Evolutionary conservation across 305 asterid genomes (phyloP).

Genomic region (Solanum hybrid): DNA sequence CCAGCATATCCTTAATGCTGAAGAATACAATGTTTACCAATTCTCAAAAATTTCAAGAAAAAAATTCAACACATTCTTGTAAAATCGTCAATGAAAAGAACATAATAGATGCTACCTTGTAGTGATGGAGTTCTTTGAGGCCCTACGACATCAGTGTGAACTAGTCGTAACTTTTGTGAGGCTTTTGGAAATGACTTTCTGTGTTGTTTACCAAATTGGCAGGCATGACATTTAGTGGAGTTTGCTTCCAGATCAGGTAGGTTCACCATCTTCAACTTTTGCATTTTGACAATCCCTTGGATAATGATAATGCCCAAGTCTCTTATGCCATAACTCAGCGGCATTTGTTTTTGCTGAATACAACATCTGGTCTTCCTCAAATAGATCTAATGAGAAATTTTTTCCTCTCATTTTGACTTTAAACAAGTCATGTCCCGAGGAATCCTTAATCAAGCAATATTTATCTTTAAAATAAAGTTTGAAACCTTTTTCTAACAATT

Average conservation of each 20-base stretch:
- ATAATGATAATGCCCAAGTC: neutral
- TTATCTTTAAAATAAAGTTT: neutral
- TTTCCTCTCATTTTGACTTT: neutral
- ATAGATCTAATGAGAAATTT: neutral
- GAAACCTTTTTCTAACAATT: neutral
- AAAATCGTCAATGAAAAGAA: neutral
- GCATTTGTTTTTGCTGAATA: neutral
- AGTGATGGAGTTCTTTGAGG: neutral
- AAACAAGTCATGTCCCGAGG: neutral
- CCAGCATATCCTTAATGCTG: too few relatives aligned
- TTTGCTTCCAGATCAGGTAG: neutral
- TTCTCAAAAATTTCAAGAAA: neutral
- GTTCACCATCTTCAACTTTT: neutral
- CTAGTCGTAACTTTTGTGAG: neutral
- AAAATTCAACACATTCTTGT: neutral
- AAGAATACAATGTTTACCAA: too few relatives aligned
- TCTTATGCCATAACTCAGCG: neutral
- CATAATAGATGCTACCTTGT: neutral
- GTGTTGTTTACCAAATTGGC: neutral
- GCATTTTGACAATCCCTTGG: neutral
- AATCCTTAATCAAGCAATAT: neutral
- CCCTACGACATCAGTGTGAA: neutral
- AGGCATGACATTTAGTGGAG: neutral
- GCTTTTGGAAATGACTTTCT: neutral
- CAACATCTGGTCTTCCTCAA: neutral